These are phyloP conservation scores for Pseudogymnoascus sp. DNA, from an alignment of 2,329 filamentous ascomycete genomes.

Conservation along the genomic window DNA sequence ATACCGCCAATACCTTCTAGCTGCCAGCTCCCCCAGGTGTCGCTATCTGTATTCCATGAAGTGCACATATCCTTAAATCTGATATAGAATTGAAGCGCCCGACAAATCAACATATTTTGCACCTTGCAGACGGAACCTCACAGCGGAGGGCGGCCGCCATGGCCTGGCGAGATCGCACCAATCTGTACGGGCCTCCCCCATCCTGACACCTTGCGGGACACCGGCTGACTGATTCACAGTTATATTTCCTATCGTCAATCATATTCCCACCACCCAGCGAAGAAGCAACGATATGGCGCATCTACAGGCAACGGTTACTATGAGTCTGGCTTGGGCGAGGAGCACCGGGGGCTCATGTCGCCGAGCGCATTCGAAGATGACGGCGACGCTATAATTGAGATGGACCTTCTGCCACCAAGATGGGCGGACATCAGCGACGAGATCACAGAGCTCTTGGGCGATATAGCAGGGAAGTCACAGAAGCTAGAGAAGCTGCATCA, in stretches of 20 bases:
- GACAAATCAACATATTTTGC: not conserved
- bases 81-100: not conserved
- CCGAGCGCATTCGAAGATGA: constrained; percentile 72
- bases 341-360: constrained; percentile 79
- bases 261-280: constrained; percentile 87
- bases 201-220: constrained; percentile 19
- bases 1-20: constrained; percentile 8
- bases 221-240: constrained; percentile 43
- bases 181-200: constrained; percentile 61
- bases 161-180: constrained; percentile 99
- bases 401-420: constrained; percentile 90
- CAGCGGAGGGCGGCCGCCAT: constrained; percentile 39
- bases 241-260: constrained; percentile 99
- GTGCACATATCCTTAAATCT: not conserved
- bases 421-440: constrained; percentile 97
- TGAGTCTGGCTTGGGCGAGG: constrained; percentile 53
- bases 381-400: constrained; percentile 93
- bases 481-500: constrained; percentile 88
- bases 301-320: constrained; percentile 49
- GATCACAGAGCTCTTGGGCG: constrained; percentile 72
- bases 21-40: not conserved
- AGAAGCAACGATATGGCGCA: constrained; percentile 63
- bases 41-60: not conserved
- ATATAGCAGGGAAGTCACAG: constrained; percentile 76
- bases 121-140: constrained; percentile 2